Evolutionary conservation across 108 stramenopile species (phyloP), one percentile per base, ranked within the genome.

Genomic region (Cyclotella atomus): DNA sequence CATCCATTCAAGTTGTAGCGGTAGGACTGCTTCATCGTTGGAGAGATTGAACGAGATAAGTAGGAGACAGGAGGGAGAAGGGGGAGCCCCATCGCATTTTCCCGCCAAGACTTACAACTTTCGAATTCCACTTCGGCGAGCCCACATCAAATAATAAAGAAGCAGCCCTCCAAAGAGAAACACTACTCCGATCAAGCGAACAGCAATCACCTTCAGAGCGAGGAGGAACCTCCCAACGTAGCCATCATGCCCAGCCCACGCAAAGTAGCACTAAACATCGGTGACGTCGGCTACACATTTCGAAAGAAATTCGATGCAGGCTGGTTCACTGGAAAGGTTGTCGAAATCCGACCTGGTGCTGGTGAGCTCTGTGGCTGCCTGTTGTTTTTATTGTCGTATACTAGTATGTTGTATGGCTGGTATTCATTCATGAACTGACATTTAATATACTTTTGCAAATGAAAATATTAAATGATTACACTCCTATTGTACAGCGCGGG

Each of bases 221-320:
- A n/a, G n/a, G n/a, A n/a, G n/a, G n/a, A n/a, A n/a, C n/a, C n/a
- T n/a, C n/a, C n/a, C n/a, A n/a, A n/a, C n/a, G n/a, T n/a, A n/a
- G n/a, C n/a, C n/a, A n/a, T n/a, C n/a, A n/a, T n/a, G n/a, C n/a
- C n/a, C n/a, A n/a, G n/a, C n/a, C n/a, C n/a, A n/a, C n/a, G n/a
- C n/a, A n/a, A n/a, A n/a, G n/a, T n/a, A 7, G 15, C 61, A 0
- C 21, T 25, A 44, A 41, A 47, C 5, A 33, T 76, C 52, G 76
- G 76, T 0, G 60, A 59, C 27, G 68, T 76, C 8, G 76, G 76
- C 7, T 69, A 69, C 53, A 70, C 1, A 21, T 76, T 76, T 46
- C 76, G 68, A 6, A 76, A 76, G 36, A 20, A 54, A 17, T 76
- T 76, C 38, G 50, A 69, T 21, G 14, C 35, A 1, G 76, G 76